phyloP scores from a whole-genome alignment of 306 rosid species.

The Castanea sativa region DNA sequence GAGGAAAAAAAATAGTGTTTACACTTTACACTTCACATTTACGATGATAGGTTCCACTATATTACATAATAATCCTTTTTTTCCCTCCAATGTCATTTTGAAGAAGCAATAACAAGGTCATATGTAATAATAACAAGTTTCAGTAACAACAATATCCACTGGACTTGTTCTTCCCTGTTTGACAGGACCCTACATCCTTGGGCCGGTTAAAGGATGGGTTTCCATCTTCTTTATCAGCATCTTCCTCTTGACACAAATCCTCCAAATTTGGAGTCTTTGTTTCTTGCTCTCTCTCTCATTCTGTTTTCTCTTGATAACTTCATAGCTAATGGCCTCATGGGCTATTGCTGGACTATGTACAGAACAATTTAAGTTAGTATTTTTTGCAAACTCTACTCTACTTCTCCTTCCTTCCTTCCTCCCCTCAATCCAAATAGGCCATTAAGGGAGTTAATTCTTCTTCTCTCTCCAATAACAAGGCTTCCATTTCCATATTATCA shows the following conservation, averaged over 20 bases:
- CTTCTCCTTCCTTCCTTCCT: too few species aligned
- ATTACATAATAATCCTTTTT: too few species aligned
- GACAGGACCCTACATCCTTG: conserved; percentile 6
- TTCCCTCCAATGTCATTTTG: too few species aligned
- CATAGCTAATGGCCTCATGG: conserved; percentile 40
- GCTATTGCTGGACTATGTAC: conserved; percentile 38
- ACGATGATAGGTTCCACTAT: too few species aligned
- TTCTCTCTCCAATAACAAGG: conserved; percentile 57
- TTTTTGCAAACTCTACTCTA: neutral
- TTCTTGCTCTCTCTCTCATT: conserved; percentile 45
- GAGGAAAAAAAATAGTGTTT: too few species aligned
- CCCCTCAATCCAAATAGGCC: neutral
- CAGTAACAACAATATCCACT: conserved; percentile 15
- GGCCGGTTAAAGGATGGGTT: neutral
- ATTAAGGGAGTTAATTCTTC: conserved; percentile 54
- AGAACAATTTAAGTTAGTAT: conserved; percentile 31
- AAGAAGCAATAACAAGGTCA: too few species aligned
- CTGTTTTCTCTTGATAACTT: conserved; percentile 42
- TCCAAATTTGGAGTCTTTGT: conserved; percentile 30
- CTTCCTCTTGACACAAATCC: conserved; percentile 31
- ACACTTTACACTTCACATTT: too few species aligned
- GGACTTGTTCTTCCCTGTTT: conserved; percentile 26
- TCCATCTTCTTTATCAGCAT: conserved; percentile 14
- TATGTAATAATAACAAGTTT: neutral
- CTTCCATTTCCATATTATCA: conserved; percentile 60